These are phyloP conservation scores for Solanum chmielewskii DNA, from an alignment of 257 asterid genomes.

Conservation along the genomic window DNA sequence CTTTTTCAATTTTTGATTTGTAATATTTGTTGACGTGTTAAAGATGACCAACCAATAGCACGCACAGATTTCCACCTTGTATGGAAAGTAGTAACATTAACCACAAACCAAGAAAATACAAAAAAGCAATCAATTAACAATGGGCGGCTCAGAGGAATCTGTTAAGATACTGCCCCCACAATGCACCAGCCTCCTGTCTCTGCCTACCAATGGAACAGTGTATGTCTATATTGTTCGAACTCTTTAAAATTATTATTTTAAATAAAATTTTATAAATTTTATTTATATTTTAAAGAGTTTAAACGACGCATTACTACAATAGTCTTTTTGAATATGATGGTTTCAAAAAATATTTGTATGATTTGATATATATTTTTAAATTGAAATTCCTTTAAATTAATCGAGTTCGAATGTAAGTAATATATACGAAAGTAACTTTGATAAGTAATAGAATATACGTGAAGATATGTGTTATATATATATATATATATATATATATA, in stretches of 20 bases:
- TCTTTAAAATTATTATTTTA: background rate
- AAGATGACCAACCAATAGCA: background rate
- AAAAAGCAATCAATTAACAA: background rate
- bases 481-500: too few relatives aligned
- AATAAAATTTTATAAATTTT: background rate
- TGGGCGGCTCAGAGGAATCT: background rate
- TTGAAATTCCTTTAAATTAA: background rate
- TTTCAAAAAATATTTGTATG: fast-evolving
- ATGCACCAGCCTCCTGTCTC: background rate
- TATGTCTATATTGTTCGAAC: background rate
- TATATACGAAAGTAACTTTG: too few relatives aligned
- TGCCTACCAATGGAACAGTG: background rate
- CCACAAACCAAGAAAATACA: background rate
- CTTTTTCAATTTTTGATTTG: background rate
- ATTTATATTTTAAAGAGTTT: fast-evolving
- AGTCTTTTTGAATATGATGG: too few relatives aligned
- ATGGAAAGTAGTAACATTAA: background rate
- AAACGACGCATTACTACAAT: fast-evolving
- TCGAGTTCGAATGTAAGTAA: too few relatives aligned
- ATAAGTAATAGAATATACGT: too few relatives aligned
- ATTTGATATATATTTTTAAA: too few relatives aligned
- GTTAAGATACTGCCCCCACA: background rate
- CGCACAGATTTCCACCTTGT: background rate
- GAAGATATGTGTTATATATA: background rate
- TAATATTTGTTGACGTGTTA: background rate